A percentile compares a stretch with the other conserved stretches of the same genome.
Conservation (phyloP, 768 basidiomycete genomes). For the Lactarius trivialis region DNA sequence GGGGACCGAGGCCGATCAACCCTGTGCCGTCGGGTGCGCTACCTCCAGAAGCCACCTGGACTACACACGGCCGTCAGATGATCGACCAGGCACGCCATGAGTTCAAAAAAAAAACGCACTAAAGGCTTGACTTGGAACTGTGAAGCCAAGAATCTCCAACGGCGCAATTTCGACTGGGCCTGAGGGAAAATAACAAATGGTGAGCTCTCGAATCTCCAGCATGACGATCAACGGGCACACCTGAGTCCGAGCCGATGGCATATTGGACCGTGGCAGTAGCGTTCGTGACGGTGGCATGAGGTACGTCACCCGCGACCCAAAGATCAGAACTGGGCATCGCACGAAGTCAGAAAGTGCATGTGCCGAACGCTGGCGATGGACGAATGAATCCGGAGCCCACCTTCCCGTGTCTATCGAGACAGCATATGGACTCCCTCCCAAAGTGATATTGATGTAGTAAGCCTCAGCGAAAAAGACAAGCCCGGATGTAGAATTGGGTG, state of each 20-base stretch:
- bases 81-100: not conserved
- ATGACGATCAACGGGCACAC: not conserved
- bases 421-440: constrained; percentile 30
- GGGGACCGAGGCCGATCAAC: constrained; percentile 55
- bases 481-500: not conserved
- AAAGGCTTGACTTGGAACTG: constrained; percentile 40
- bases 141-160: constrained; percentile 41
- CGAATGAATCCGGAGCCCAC: constrained; percentile 23
- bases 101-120: constrained; percentile 30
- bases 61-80: constrained; percentile 26
- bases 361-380: not conserved
- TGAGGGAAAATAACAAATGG: not conserved
- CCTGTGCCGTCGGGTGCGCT: constrained; percentile 33
- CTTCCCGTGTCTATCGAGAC: constrained; percentile 43
- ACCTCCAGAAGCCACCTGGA: constrained; percentile 32
- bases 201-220: not conserved
- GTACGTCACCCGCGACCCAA: constrained; percentile 47
- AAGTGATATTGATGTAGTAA: constrained; percentile 31
- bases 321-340: constrained; percentile 49
- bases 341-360: not conserved
- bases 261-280: constrained; percentile 40
- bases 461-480: not conserved
- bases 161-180: constrained; percentile 41
- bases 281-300: constrained; percentile 35
- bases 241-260: constrained; percentile 42